Base-by-base conservation (phyloP, 345 rosid genomes). In the Aquilaria sinensis region DNA sequence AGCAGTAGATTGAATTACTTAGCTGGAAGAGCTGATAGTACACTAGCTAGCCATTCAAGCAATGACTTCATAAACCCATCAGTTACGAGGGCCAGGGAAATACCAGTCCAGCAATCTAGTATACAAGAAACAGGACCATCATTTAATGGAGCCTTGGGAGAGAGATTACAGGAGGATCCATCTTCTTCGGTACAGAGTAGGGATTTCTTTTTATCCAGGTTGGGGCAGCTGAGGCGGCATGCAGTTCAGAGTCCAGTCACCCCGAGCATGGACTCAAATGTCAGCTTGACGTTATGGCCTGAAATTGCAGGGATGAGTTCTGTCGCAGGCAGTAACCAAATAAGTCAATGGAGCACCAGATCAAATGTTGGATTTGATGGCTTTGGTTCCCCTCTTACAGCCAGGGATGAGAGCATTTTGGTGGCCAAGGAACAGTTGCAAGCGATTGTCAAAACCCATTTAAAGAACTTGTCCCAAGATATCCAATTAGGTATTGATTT, bases 361-460 rank as follows among this genome's bases (percentile, higher is more conserved):
- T 70, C 83, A 41, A 78, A 74, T 70, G 58, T 76, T 56, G 68
- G 64, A 51, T 68, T 75, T 54, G 82, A 61, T 62, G 71, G 67
- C 58, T 57, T 62, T 60, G 66, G 53, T 48, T 32, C 80, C 48
- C 74, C 77, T 41, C 62, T 34, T 60, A 61, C 67, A 31, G 74
- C 49, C 51, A 68, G 74, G 66, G 80, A 75, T 13, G 83, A 80
- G 48, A 54, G 68, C 63, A 72, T 78, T 63, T 84, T 72, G 37
- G 61, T 58, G 34, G 81, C 58, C 45, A 84, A 78, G 78, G 97
- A 86, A 64, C 82, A 78, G 58, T 73, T 90, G 87, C 91, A 86
- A 57, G 77, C 85, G 41, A 72, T 84, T 83, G 89, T 94, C 60
- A 72, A 65, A 78, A 75, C 58, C 60, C 99, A 90, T 75, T 74